A percentile compares a stretch with the other conserved stretches of the same genome.
Evolutionary conservation across 225 moss, liverwort and hornwort genomes (phyloP).

Genomic region (Bryoerythrophyllum caledonicum): DNA sequence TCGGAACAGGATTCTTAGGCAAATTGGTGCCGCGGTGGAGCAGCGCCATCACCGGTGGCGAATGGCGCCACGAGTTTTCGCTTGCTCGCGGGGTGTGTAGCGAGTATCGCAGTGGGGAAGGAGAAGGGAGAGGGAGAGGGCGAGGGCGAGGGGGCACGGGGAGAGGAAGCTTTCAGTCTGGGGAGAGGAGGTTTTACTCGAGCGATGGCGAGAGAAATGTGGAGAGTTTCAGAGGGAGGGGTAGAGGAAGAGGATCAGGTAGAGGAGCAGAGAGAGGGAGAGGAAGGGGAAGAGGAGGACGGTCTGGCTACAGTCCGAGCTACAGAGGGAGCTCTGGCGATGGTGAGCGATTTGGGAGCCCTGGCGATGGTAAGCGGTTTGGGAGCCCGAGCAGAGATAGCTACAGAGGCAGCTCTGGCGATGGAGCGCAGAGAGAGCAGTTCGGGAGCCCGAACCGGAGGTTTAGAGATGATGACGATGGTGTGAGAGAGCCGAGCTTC

Average conservation of each 20-base stretch:
- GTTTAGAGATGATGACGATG: constrained; percentile 22
- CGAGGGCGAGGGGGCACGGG: constrained; percentile 36
- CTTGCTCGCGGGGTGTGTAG: constrained; percentile 1
- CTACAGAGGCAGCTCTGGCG: constrained; percentile 13
- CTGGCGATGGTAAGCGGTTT: constrained; percentile 14
- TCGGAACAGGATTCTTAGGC: constrained; percentile 15
- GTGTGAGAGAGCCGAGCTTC: constrained; percentile 11
- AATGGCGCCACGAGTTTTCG: constrained; percentile 22
- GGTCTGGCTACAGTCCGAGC: constrained; percentile 12
- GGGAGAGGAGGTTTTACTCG: constrained; percentile 29
- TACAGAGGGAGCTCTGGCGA: constrained; percentile 6
- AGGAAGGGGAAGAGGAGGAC: constrained; percentile 29
- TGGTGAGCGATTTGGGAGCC: constrained; percentile 7
- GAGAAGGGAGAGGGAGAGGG: constrained; percentile 26
- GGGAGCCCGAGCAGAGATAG: constrained; percentile 4
- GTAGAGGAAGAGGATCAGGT: constrained; percentile 3
- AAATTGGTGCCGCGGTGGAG: constrained; percentile 36
- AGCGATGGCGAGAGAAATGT: constrained; percentile 22
- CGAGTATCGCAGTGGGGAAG: constrained; percentile 13
- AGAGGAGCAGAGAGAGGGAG: constrained; percentile 35
- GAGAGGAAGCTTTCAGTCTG: constrained; percentile 34
- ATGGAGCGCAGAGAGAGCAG: constrained; percentile 14
- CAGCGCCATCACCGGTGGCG: constrained; percentile 3
- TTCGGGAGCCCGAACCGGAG: constrained; percentile 1
- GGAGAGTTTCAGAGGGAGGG: constrained; percentile 22